Percentiles rank a stretch among this genome's conserved stretches.
Conservation (phyloP, 495 filamentous ascomycete species). For the Cairneyella variabilis region DNA sequence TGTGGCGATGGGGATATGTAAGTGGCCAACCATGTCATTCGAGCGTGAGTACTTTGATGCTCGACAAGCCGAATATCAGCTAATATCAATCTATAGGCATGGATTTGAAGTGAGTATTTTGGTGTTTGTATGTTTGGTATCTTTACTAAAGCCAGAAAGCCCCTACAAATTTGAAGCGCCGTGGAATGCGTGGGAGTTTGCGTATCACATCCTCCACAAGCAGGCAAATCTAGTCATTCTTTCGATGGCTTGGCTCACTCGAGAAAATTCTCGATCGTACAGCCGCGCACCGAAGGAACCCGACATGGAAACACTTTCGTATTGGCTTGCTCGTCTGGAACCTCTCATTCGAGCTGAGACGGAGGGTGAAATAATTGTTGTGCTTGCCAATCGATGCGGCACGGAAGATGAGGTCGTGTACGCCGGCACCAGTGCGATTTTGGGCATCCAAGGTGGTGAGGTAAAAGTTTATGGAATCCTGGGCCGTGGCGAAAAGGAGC, state of each 20-base stretch:
- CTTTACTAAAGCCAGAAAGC: conserved; percentile 16
- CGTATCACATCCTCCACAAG: conserved; percentile 65
- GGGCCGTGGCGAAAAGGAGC: conserved; percentile 60
- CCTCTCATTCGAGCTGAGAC: conserved; percentile 60
- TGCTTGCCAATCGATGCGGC: conserved; percentile 81
- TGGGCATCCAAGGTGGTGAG: conserved; percentile 66
- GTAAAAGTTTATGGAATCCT: conserved; percentile 65
- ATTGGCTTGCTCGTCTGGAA: conserved; percentile 83
- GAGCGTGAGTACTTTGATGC: conserved; percentile 15
- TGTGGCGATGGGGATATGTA: conserved; percentile 85
- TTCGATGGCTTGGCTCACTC: conserved; percentile 85
- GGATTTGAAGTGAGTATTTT: conserved; percentile 57
- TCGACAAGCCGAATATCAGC: conserved; percentile 4
- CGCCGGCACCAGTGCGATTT: conserved; percentile 80
- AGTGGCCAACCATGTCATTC: conserved; percentile 13
- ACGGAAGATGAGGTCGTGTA: conserved; percentile 65
- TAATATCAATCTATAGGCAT: conserved; percentile 41
- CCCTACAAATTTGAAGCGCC: conserved; percentile 77
- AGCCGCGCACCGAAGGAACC: conserved; percentile 48
- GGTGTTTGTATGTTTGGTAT: neutral
- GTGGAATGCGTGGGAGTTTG: conserved; percentile 80
- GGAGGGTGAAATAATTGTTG: conserved; percentile 64
- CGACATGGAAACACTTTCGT: conserved; percentile 73
- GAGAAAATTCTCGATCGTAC: conserved; percentile 43
- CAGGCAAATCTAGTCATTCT: conserved; percentile 71